Percentiles rank a stretch among this genome's conserved stretches.
These are phyloP conservation scores for Blastomyces parvus DNA, from an alignment of 2,329 filamentous ascomycete species.

Conservation along the genomic window DNA sequence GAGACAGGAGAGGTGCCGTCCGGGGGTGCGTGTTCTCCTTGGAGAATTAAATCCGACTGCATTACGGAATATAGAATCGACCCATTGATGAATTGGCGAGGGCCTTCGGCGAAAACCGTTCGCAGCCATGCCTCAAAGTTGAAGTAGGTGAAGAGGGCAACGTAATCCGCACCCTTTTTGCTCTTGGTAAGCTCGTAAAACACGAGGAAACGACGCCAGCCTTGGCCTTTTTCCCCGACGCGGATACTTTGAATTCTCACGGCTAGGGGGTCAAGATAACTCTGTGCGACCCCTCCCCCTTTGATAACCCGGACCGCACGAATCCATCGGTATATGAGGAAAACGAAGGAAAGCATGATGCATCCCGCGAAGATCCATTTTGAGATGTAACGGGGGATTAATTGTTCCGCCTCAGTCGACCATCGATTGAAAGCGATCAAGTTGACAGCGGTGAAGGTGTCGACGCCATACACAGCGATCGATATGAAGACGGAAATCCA, in stretches of 20 bases:
- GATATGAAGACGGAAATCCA: constrained; percentile 72
- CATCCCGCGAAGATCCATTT: constrained; percentile 94
- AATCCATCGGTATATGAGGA: constrained; percentile 70
- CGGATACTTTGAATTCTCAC: constrained; percentile 75
- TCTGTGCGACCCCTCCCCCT: constrained; percentile 78
- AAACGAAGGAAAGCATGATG: constrained; percentile 81
- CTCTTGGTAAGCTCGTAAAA: constrained; percentile 85
- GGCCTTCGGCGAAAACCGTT: constrained; percentile 81
- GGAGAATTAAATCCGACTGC: constrained; percentile 60
- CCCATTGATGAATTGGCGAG: constrained; percentile 82
- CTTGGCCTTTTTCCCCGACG: constrained; percentile 57
- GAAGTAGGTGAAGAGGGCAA: constrained; percentile 87
- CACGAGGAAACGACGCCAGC: constrained; percentile 84
- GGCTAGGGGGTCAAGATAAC: constrained; percentile 80
- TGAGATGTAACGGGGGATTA: constrained; percentile 64
- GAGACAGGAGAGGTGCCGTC: constrained; percentile 55
- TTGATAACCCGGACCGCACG: constrained; percentile 72
- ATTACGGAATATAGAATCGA: constrained; percentile 82
- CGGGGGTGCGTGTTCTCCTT: constrained; percentile 42
- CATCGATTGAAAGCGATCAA: constrained; percentile 80
- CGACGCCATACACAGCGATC: constrained; percentile 74
- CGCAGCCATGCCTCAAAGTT: constrained; percentile 74
- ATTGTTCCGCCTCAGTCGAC: constrained; percentile 72
- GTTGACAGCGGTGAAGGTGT: constrained; percentile 89
- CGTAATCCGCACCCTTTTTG: constrained; percentile 81